These are phyloP conservation scores for Heritiera littoralis DNA, from an alignment of 345 rosid genomes.

Conservation along the genomic window DNA sequence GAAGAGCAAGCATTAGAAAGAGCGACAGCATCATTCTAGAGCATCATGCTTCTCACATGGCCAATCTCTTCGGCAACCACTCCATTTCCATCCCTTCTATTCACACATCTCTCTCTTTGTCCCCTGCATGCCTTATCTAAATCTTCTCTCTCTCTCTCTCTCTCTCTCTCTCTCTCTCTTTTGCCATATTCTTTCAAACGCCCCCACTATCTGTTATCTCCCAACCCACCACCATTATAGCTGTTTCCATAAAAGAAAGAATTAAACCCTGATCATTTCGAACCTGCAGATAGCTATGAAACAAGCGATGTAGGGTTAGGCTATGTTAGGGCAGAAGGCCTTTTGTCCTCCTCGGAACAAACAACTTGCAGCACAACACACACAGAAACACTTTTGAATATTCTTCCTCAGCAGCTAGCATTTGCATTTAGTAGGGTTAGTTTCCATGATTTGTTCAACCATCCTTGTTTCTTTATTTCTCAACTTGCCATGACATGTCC, in stretches of 20 bases:
- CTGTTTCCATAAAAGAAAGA: constrained; percentile 15
- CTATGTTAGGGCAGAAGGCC: constrained; percentile 23
- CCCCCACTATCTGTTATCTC: constrained; percentile 25
- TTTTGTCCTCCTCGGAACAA: constrained; percentile 27
- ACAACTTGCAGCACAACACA: constrained; percentile 29
- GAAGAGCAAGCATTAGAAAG: neutral
- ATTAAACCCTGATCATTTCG: neutral
- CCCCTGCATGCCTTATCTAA: constrained; percentile 21
- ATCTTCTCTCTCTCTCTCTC: constrained; percentile 18
- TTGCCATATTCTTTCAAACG: constrained; percentile 13
- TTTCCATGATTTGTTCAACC: constrained; percentile 29
- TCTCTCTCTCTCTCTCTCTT: neutral
- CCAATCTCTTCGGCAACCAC: constrained; percentile 25
- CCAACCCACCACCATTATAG: constrained; percentile 35
- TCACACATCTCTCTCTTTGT: constrained; percentile 22
- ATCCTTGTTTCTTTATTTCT: constrained; percentile 28
- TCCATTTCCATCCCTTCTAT: constrained; percentile 25
- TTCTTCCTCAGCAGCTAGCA: constrained; percentile 16
- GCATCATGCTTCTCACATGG: constrained; percentile 52
- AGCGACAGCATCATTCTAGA: constrained; percentile 34
- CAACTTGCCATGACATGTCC: constrained; percentile 39
- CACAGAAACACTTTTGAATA: constrained; percentile 5
- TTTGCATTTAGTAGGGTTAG: constrained; percentile 20
- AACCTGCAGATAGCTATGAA: neutral
- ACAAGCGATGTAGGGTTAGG: neutral